Percentiles rank a stretch among this genome's conserved stretches.
These are phyloP conservation scores for Colletotrichum kahawae DNA, from an alignment of 2,329 filamentous ascomycete genomes.

Conservation along the genomic window DNA sequence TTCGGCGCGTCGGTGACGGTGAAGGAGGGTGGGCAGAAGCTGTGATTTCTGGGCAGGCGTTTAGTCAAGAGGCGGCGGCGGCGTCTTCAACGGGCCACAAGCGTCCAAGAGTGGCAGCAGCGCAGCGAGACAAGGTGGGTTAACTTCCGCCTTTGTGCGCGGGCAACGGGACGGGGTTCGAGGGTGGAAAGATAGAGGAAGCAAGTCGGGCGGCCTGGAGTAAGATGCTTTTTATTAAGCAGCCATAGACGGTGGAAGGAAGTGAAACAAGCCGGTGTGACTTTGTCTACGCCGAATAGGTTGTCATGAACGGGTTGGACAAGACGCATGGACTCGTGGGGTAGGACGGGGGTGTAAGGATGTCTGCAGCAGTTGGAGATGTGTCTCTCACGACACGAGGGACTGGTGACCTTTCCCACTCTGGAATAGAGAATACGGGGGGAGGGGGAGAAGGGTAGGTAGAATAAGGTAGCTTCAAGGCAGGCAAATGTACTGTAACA, in stretches of 20 bases:
- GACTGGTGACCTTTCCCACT: background rate
- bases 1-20: background rate
- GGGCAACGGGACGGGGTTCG: background rate
- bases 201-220: background rate
- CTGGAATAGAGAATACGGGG: background rate
- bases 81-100: background rate
- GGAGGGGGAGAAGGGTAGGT: background rate
- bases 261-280: slow-evolving; percentile 43
- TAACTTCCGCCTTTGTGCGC: slow-evolving; percentile 9
- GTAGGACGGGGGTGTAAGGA: slow-evolving; percentile 18
- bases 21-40: background rate
- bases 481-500: background rate
- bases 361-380: slow-evolving; percentile 18
- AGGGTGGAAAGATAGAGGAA: background rate
- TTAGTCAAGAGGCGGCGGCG: background rate
- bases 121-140: slow-evolving; percentile 4
- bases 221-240: slow-evolving; percentile 17
- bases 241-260: slow-evolving; percentile 21
- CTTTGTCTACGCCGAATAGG: slow-evolving; percentile 25
- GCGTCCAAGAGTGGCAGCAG: background rate
- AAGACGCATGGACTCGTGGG: slow-evolving; percentile 21
- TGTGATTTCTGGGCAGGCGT: background rate
- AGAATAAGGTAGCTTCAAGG: background rate
- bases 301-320: slow-evolving; percentile 23
- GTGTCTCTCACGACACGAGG: background rate